These are phyloP conservation scores for Penicillium sp. DNA, from an alignment of 2,329 filamentous ascomycete species.

Conservation along the genomic window DNA sequence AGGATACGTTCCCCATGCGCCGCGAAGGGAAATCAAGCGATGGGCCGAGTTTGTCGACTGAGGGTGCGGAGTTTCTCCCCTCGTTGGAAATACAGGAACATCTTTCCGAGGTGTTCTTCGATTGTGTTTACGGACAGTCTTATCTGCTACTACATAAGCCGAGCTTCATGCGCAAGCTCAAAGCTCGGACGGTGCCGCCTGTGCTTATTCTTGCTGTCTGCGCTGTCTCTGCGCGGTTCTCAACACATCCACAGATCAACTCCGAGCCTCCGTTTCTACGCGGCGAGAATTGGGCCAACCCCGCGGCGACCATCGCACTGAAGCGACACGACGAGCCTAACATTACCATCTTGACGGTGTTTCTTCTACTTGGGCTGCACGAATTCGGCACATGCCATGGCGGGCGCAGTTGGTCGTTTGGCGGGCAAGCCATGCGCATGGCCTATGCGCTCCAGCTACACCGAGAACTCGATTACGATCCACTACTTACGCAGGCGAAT, in stretches of 20 bases:
- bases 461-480: constrained; percentile 85
- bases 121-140: constrained; percentile 92
- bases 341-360: constrained; percentile 91
- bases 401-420: constrained; percentile 92
- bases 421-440: constrained; percentile 95
- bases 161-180: constrained; percentile 86
- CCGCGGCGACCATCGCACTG: constrained; percentile 84
- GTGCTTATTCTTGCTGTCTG: constrained; percentile 93
- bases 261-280: constrained; percentile 80
- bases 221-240: constrained; percentile 93
- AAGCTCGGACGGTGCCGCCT: constrained; percentile 79
- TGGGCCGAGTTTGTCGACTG: constrained; percentile 76
- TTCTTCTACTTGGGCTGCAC: constrained; percentile 85
- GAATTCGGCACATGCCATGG: constrained; percentile 98
- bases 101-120: constrained; percentile 92
- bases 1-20: constrained; percentile 57
- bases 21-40: constrained; percentile 68
- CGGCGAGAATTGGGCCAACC: constrained; percentile 87
- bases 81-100: constrained; percentile 89
- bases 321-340: constrained; percentile 93
- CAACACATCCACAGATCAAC: constrained; percentile 79
- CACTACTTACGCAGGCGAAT: constrained; percentile 64
- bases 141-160: constrained; percentile 96
- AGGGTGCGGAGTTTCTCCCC: constrained; percentile 83
- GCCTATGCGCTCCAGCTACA: constrained; percentile 94